Percentiles rank a stretch among this genome's conserved stretches.
Conservation (phyloP, 2,329 filamentous ascomycete genomes). For the Lasiodiplodia hormozganensis region DNA sequence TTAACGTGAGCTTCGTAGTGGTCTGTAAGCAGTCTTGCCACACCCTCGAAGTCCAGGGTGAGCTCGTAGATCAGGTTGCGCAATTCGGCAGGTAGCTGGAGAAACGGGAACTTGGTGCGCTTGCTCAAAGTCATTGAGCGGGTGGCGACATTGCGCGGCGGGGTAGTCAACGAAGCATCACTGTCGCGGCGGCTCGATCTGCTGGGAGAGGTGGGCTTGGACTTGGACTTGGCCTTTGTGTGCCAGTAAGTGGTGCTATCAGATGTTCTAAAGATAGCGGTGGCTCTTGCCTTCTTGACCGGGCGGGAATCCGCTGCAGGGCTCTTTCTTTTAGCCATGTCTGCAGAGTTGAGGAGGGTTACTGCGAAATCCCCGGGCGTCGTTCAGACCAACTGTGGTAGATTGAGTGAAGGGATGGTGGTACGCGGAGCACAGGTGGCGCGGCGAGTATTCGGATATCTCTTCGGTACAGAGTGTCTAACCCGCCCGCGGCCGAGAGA, state of each 20-base stretch:
- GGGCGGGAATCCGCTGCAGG: background rate
- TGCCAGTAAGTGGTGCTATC: background rate
- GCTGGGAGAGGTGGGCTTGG: background rate
- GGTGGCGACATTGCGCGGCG: slow-evolving; percentile 5
- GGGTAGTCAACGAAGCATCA: background rate
- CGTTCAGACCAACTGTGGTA: background rate
- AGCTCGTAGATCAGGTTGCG: slow-evolving; percentile 27
- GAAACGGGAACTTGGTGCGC: slow-evolving; percentile 27
- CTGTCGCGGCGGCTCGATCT: background rate
- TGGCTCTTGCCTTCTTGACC: background rate
- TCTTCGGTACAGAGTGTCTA: background rate
- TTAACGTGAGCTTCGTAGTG: slow-evolving; percentile 25
- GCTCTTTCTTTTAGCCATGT: slow-evolving; percentile 3
- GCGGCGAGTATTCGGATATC: background rate
- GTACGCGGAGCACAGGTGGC: background rate
- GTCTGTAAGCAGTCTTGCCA: slow-evolving; percentile 14
- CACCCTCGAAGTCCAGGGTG: slow-evolving; percentile 27
- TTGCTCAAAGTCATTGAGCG: slow-evolving; percentile 19
- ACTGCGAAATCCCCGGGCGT: background rate
- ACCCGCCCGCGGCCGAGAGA: background rate
- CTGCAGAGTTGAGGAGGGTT: background rate
- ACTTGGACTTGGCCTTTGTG: background rate
- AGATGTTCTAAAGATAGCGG: background rate
- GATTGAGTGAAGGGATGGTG: background rate
- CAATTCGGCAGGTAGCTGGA: slow-evolving; percentile 27